Conservation (phyloP, 441 rosid species). For the Erodium chrysanthum region DNA sequence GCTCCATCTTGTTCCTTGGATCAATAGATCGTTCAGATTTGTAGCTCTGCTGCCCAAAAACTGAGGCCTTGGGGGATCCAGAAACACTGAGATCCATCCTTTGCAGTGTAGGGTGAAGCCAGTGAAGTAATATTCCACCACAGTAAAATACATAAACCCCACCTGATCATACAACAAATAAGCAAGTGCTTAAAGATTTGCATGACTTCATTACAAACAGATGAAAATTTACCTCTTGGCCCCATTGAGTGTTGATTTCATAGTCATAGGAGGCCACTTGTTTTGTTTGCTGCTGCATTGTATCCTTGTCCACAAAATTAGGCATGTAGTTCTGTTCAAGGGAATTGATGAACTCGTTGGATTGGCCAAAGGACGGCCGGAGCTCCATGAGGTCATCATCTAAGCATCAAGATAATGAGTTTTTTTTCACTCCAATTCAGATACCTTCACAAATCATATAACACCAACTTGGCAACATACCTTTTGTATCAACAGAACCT, state of each 20-base stretch:
- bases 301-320: not conserved
- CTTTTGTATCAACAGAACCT: not conserved
- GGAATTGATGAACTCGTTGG: slow-evolving; percentile 25
- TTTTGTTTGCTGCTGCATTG: not conserved
- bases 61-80: slow-evolving; percentile 21
- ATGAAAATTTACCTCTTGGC: not conserved
- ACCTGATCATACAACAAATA: slow-evolving; percentile 19
- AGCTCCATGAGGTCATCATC: slow-evolving; percentile 21
- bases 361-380: slow-evolving; percentile 25
- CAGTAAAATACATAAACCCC: slow-evolving; percentile 20
- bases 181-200: too few relatives aligned
- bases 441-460: not conserved
- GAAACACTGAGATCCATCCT: slow-evolving; percentile 28
- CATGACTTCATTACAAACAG: not conserved
- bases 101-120: slow-evolving; percentile 23
- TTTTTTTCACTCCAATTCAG: not conserved
- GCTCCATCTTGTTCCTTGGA: slow-evolving; percentile 35
- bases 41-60: slow-evolving; percentile 28
- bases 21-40: slow-evolving; percentile 25
- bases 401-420: not conserved
- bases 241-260: not conserved
- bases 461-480: not conserved
- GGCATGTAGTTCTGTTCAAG: slow-evolving; percentile 1
- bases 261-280: not conserved
- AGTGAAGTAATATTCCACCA: slow-evolving; percentile 26